phyloP scores from a whole-genome alignment of 116 monocot genomes.

The Dioscorea cayenensis region DNA sequence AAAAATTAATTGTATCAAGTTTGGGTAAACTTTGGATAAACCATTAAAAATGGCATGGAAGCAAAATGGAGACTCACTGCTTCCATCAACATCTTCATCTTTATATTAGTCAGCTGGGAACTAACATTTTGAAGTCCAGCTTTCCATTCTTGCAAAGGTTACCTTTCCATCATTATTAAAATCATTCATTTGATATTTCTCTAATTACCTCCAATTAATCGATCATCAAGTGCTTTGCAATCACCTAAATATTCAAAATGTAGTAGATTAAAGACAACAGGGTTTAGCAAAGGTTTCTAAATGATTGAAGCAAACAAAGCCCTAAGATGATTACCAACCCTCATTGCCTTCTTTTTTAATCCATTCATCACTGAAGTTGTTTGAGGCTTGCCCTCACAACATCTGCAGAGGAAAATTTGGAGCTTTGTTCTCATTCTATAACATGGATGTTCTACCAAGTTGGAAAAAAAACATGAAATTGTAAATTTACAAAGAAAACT shows the following conservation, averaged over 20 bases:
- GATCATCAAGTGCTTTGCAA: constrained; percentile 58
- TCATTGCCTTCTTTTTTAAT: constrained; percentile 78
- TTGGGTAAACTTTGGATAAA: not conserved
- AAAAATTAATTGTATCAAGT: not conserved
- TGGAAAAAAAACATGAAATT: not conserved
- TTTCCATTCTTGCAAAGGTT: constrained; percentile 67
- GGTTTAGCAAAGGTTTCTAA: not conserved
- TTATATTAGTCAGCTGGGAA: constrained; percentile 47
- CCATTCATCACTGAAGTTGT: constrained; percentile 80
- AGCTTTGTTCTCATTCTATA: constrained; percentile 66
- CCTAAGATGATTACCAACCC: constrained; percentile 20
- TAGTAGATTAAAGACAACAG: not conserved
- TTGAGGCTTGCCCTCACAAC: constrained; percentile 71
- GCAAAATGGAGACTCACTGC: constrained; percentile 35
- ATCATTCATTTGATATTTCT: constrained; percentile 62
- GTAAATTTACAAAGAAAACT: not conserved
- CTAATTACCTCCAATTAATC: constrained; percentile 65
- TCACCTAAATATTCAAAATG: constrained; percentile 35
- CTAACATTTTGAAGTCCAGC: constrained; percentile 61
- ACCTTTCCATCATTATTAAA: constrained; percentile 58
- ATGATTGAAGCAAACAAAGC: not conserved
- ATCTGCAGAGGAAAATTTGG: constrained; percentile 61
- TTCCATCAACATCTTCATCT: constrained; percentile 79
- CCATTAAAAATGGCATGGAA: not conserved
- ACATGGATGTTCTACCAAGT: constrained; percentile 59